These are phyloP conservation scores for Camelina hispida DNA, from an alignment of 345 rosid species.

Conservation along the genomic window DNA sequence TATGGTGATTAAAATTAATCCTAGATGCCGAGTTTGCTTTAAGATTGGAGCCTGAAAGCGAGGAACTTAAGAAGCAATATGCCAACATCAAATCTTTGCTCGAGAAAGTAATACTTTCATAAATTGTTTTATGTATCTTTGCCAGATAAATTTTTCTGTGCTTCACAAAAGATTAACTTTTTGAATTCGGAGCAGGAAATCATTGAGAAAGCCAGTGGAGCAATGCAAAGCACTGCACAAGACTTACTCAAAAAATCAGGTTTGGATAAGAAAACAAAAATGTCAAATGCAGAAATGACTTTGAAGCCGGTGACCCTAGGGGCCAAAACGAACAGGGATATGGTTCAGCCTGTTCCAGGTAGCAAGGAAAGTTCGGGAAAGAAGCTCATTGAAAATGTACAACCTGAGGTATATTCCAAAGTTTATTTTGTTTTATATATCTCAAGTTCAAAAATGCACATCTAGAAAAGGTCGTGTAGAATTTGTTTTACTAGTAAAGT, in stretches of 20 bases:
- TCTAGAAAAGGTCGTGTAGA: neutral
- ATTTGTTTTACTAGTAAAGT: neutral
- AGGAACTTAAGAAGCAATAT: constrained; percentile 82
- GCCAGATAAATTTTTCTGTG: neutral
- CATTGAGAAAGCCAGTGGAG: constrained; percentile 65
- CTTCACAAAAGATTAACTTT: neutral
- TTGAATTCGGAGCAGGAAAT: constrained; percentile 52
- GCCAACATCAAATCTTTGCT: constrained; percentile 69
- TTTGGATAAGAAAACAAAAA: constrained; percentile 44
- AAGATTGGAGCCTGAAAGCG: constrained; percentile 84
- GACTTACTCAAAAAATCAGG: constrained; percentile 51
- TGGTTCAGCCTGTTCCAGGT: constrained; percentile 44
- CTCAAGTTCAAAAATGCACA: neutral
- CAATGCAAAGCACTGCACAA: constrained; percentile 55
- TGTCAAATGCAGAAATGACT: constrained; percentile 9
- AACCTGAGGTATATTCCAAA: constrained; percentile 50
- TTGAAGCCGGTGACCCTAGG: constrained; percentile 27
- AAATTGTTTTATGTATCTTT: constrained; percentile 11
- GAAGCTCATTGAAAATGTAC: constrained; percentile 50
- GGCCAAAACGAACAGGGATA: constrained; percentile 41
- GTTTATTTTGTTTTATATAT: neutral
- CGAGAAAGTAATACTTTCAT: constrained; percentile 59
- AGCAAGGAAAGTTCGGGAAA: constrained; percentile 42
- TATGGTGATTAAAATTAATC: constrained; percentile 22
- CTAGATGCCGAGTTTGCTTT: constrained; percentile 93